Percentiles rank a stretch among this genome's conserved stretches.
Evolutionary conservation across 2,329 filamentous ascomycete species (phyloP).

Genomic region (Rhexocercosporidium sp.): DNA sequence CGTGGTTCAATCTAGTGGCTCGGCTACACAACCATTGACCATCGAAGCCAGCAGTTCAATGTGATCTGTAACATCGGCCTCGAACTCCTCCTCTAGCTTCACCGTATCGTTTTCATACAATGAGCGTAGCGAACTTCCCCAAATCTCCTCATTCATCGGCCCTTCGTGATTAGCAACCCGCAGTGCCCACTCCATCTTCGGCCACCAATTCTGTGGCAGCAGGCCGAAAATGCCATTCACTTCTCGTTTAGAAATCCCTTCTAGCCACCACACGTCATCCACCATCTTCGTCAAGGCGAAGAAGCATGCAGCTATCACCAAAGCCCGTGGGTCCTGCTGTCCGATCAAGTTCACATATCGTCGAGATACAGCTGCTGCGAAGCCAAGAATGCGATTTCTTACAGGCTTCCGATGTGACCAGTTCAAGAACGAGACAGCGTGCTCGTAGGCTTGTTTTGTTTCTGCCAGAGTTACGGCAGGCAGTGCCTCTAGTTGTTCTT

Average conservation of each 20-base stretch:
- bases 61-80: slow-evolving; percentile 29
- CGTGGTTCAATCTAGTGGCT: slow-evolving; percentile 30
- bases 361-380: slow-evolving; percentile 68
- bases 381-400: slow-evolving; percentile 62
- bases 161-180: slow-evolving; percentile 39
- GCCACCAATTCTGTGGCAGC: slow-evolving; percentile 39
- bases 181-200: slow-evolving; percentile 42
- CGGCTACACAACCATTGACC: slow-evolving; percentile 24
- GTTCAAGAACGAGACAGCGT: slow-evolving; percentile 69
- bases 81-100: slow-evolving; percentile 18
- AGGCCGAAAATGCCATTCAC: slow-evolving; percentile 57
- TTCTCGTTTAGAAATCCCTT: slow-evolving; percentile 68
- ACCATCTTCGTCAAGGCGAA: slow-evolving; percentile 39
- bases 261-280: slow-evolving; percentile 66
- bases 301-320: slow-evolving; percentile 40
- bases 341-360: slow-evolving; percentile 65
- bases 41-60: slow-evolving; percentile 37
- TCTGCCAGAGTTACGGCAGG: slow-evolving; percentile 27
- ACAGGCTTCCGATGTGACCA: slow-evolving; percentile 68
- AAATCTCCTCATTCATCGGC: slow-evolving; percentile 36
- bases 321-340: slow-evolving; percentile 52
- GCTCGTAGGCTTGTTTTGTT: slow-evolving; percentile 63
- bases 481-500: slow-evolving; percentile 56
- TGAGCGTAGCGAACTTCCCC: slow-evolving; percentile 31
- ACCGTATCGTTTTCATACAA: not conserved